Base-by-base conservation (phyloP, 2,329 filamentous ascomycete genomes). In the Zelopaecilomyces penicillatus region DNA sequence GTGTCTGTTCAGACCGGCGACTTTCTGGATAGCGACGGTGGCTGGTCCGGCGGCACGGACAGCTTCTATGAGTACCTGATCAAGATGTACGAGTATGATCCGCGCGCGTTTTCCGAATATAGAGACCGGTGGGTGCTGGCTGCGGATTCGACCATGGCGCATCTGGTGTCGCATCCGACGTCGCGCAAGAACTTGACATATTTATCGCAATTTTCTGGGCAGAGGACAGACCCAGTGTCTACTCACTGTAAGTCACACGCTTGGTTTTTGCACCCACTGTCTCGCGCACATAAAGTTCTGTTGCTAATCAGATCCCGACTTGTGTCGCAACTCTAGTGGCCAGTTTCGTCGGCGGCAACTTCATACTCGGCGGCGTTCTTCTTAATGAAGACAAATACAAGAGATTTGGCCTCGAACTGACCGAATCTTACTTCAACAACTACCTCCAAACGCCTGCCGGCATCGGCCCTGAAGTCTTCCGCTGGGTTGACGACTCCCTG, bases 41-140 rank as follows among this genome's bases (percentile, higher is more conserved):
- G 85, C 36, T 95, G 87, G 87, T 75, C 77, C 33, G 87, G 83
- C 42, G 83, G 85, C 6, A 76, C 76, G 31, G 87, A 93, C 62
- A 87, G 80, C 35, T 93, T 83, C 66, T 94, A 94, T 66, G 87
- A 94, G 65, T 94, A 94, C 57, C 75, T 94, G 30, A 82, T 94
- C 62, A 95, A 95, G 69, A 91, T 93, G 85, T 93, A 82, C 55
- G 65, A 91, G 43, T 94, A 94, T 61, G 83, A 90, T 58, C 71
- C 78, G 0, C 54, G 61, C 5, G 73, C 78, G 4, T 94, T 85
- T 55, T 64, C 57, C 2, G 50, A 63, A 3, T 88, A 91, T 66
- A 80, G 74, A 54, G 82, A 90, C 51, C 78, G 80, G 39, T 95
- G 87, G 87, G 66, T 87, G 36, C 58, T 71, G 1, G 87, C 87